Evolutionary conservation across 1,284 basidiomycete species (phyloP).

Genomic region (Fomitiporia mediterranea): DNA sequence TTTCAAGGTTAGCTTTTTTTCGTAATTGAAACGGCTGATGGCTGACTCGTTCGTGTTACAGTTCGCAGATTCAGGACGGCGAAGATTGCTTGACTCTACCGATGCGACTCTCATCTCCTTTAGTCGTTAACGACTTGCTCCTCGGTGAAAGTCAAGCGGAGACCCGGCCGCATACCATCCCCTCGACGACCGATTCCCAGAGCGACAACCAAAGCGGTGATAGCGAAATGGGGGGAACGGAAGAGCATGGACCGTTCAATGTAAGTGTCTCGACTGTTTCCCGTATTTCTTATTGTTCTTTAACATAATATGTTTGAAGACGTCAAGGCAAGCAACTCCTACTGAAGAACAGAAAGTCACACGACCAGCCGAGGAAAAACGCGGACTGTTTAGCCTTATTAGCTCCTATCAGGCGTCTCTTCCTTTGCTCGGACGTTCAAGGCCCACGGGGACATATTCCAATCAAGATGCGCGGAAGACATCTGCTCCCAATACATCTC

Average conservation of each 20-base stretch:
- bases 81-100: slow-evolving; percentile 54
- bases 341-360: slow-evolving; percentile 12
- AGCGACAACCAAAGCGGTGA: not conserved
- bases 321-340: slow-evolving; percentile 8
- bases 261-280: slow-evolving; percentile 1
- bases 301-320: too few species aligned
- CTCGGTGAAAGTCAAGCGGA: too few species aligned
- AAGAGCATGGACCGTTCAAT: not conserved
- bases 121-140: slow-evolving; percentile 58
- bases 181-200: too few species aligned
- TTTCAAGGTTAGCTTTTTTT: slow-evolving; percentile 48
- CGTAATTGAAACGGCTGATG: not conserved
- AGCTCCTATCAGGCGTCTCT: slow-evolving; percentile 43
- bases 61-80: slow-evolving; percentile 28
- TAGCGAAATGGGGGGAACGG: not conserved
- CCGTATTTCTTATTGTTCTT: too few species aligned
- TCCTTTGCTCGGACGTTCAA: slow-evolving; percentile 11
- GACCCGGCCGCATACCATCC: too few species aligned
- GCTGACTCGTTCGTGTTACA: slow-evolving; percentile 1
- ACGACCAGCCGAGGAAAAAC: not conserved
- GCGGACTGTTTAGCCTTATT: slow-evolving; percentile 40
- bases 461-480: not conserved
- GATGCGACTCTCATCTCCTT: slow-evolving; percentile 53
- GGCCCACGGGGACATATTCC: not conserved
- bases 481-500: not conserved